phyloP scores from a whole-genome alignment of 768 basidiomycete genomes.

The Boletus pseudopeckii region DNA sequence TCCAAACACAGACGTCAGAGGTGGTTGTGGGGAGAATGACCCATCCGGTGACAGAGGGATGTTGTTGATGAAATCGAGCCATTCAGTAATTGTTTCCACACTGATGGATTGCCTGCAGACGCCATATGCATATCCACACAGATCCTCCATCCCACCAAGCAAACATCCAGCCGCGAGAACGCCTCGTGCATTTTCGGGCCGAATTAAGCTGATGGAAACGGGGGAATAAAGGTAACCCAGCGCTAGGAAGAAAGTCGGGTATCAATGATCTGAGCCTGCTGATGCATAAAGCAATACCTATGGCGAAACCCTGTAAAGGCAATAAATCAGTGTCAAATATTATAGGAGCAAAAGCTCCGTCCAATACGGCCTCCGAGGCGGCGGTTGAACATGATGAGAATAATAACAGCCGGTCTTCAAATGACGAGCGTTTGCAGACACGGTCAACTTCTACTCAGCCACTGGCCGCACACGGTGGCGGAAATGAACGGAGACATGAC shows the following conservation, averaged over 20 bases:
- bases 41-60: constrained; percentile 50
- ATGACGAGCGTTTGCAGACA: constrained; percentile 17
- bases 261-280: constrained; percentile 15
- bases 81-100: constrained; percentile 68
- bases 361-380: constrained; percentile 21
- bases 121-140: constrained; percentile 76
- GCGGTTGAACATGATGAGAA: constrained; percentile 13
- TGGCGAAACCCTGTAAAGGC: constrained; percentile 61
- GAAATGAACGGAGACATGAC: constrained; percentile 29
- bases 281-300: constrained; percentile 44
- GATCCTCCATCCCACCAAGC: constrained; percentile 83
- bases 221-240: constrained; percentile 80
- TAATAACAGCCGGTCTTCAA: constrained; percentile 13
- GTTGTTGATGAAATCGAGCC: constrained; percentile 73
- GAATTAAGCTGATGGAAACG: constrained; percentile 62
- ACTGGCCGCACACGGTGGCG: constrained; percentile 26
- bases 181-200: constrained; percentile 76
- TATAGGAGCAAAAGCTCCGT: constrained; percentile 12
- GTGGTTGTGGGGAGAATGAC: constrained; percentile 39
- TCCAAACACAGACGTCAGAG: constrained; percentile 63
- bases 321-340: constrained; percentile 18
- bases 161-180: constrained; percentile 84
- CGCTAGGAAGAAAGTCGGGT: constrained; percentile 40
- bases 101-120: constrained; percentile 73
- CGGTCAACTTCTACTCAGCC: constrained; percentile 16